Conservation (phyloP, 805 yeast genomes). For the Ogataea dorogensis region DNA sequence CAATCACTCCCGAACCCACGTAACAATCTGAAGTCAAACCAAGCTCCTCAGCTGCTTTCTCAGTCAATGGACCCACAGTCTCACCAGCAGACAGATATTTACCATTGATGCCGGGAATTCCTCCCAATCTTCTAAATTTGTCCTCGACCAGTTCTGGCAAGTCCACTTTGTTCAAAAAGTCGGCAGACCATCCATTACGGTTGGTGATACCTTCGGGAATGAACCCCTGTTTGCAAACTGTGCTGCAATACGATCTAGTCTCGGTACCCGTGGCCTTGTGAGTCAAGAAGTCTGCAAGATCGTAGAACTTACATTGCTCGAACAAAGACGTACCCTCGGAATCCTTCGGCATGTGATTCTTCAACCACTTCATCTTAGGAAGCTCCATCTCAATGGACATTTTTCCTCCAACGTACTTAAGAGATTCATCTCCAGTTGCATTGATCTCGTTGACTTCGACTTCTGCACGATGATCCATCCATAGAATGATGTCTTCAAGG, state of each 20-base stretch:
- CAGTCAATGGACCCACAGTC: slow-evolving; percentile 69
- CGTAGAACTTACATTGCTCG: slow-evolving; percentile 73
- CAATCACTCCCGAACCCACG: slow-evolving; percentile 95
- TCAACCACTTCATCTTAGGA: slow-evolving; percentile 96
- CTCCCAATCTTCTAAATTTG: slow-evolving; percentile 79
- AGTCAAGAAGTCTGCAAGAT: slow-evolving; percentile 87
- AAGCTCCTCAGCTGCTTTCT: slow-evolving; percentile 70
- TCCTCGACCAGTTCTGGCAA: slow-evolving; percentile 76
- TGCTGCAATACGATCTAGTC: slow-evolving; percentile 84
- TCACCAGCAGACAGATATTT: slow-evolving; percentile 85
- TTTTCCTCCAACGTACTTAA: slow-evolving; percentile 93
- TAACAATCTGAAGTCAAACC: slow-evolving; percentile 78
- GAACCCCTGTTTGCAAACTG: slow-evolving; percentile 94
- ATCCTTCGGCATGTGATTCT: slow-evolving; percentile 69
- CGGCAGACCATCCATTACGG: slow-evolving; percentile 89
- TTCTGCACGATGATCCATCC: slow-evolving; percentile 98
- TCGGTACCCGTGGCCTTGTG: slow-evolving; percentile 87
- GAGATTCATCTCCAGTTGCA: slow-evolving; percentile 70
- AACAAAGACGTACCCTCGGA: slow-evolving; percentile 38
- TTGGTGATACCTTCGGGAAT: slow-evolving; percentile 91
- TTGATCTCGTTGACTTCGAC: slow-evolving; percentile 79
- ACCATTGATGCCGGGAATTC: slow-evolving; percentile 72
- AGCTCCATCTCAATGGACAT: slow-evolving; percentile 99
- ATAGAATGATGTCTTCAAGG: slow-evolving; percentile 80
- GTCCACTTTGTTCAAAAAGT: slow-evolving; percentile 66